A percentile compares a stretch with the other conserved stretches of the same genome.
phyloP scores from a whole-genome alignment of 257 asterid species.

The Paraleonurus japonicus region DNA sequence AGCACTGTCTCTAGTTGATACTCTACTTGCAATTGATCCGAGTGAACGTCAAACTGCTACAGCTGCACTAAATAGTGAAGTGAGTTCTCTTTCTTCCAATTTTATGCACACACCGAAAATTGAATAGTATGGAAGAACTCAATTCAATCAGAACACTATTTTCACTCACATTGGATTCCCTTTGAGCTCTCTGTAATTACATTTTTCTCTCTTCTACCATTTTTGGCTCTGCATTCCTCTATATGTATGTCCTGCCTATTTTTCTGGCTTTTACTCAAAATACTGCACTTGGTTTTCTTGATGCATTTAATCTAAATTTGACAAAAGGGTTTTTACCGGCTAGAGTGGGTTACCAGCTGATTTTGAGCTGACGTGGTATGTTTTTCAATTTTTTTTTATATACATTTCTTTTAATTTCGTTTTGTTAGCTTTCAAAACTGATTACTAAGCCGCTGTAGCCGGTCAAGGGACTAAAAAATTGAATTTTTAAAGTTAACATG shows the following conservation, averaged over 20 bases:
- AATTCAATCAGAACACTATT: background rate
- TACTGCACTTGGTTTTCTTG: background rate
- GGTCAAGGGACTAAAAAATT: too few species aligned
- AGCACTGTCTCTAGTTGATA: conserved; percentile 68
- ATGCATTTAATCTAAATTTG: background rate
- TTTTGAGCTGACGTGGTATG: too few species aligned
- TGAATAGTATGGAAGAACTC: background rate
- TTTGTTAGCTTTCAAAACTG: too few species aligned
- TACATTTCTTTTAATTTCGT: too few species aligned
- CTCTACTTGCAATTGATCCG: conserved; percentile 81
- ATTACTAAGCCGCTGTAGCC: too few species aligned
- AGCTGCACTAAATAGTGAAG: conserved; percentile 66
- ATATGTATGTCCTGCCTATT: background rate
- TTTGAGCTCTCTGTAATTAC: background rate
- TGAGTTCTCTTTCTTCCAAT: conserved; percentile 41
- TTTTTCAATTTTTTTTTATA: too few species aligned
- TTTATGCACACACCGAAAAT: too few species aligned
- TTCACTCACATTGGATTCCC: background rate
- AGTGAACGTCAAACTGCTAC: conserved; percentile 79
- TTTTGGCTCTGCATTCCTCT: background rate
- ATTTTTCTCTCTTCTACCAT: background rate
- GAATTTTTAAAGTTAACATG: too few species aligned
- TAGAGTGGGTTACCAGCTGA: too few species aligned
- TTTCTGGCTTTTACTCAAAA: too few species aligned
- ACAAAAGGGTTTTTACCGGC: too few species aligned